Evolutionary conservation across 108 stramenopile species (phyloP).

Genomic region (Aureococcus anophagefferens): DNA sequence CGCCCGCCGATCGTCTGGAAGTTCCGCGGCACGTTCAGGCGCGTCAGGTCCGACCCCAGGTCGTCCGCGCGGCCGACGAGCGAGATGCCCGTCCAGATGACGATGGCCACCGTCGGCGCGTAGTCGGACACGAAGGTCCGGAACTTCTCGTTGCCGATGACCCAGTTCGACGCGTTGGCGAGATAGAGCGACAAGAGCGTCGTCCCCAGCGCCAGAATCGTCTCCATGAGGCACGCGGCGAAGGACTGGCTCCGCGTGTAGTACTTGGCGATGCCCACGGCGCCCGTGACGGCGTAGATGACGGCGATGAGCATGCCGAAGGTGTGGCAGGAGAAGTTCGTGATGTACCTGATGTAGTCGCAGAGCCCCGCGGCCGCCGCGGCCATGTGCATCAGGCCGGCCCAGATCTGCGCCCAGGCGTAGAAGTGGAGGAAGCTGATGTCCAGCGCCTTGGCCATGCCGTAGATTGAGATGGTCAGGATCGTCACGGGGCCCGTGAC

Average conservation of each 20-base stretch:
- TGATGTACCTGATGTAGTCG: slow-evolving; percentile 39
- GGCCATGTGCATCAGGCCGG: slow-evolving; percentile 16
- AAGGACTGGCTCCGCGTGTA: slow-evolving; percentile 9
- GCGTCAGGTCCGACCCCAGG: slow-evolving; percentile 20
- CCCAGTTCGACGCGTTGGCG: slow-evolving; percentile 39
- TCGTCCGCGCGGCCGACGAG: slow-evolving; percentile 31
- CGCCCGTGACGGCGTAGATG: slow-evolving; percentile 35
- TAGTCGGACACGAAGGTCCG: slow-evolving; percentile 36
- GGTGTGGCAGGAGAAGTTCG: slow-evolving; percentile 52
- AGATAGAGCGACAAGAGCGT: slow-evolving; percentile 35
- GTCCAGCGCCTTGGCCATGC: slow-evolving; percentile 33
- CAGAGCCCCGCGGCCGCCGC: slow-evolving; percentile 37
- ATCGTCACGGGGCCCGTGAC: slow-evolving; percentile 54
- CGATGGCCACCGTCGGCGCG: slow-evolving; percentile 35
- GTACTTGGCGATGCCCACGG: slow-evolving; percentile 30
- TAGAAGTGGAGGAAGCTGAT: slow-evolving; percentile 52
- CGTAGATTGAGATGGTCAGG: slow-evolving; percentile 41
- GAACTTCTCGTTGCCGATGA: slow-evolving; percentile 21
- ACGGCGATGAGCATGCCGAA: slow-evolving; percentile 54
- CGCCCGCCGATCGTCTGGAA: slow-evolving; percentile 12
- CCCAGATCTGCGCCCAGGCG: slow-evolving; percentile 44
- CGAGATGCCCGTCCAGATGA: slow-evolving; percentile 42
- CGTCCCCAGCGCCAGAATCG: slow-evolving; percentile 30
- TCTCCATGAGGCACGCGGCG: slow-evolving; percentile 24
- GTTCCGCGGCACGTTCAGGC: slow-evolving; percentile 47